Percentiles rank a stretch among this genome's conserved stretches.
These are phyloP conservation scores for Talaromyces sp. DNA, from an alignment of 2,329 filamentous ascomycete genomes.

Conservation along the genomic window DNA sequence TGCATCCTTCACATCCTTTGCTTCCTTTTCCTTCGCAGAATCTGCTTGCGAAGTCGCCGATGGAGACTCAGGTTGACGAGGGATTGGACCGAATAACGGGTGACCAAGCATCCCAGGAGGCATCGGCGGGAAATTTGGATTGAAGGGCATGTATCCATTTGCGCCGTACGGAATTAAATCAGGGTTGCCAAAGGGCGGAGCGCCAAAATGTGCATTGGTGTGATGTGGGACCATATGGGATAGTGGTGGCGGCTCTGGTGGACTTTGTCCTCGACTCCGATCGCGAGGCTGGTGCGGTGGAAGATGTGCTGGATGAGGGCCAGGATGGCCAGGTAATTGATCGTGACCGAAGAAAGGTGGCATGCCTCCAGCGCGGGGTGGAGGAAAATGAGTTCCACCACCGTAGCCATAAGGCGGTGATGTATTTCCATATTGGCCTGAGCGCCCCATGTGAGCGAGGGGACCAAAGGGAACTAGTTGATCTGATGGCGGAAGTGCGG, in stretches of 20 bases:
- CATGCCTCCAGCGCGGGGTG: slow-evolving; percentile 28
- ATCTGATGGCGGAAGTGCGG: slow-evolving; percentile 32
- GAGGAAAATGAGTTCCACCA: slow-evolving; percentile 29
- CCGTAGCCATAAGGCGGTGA: slow-evolving; percentile 32
- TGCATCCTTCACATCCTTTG: slow-evolving; percentile 18
- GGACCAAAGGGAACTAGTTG: slow-evolving; percentile 35
- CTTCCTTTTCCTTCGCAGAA: slow-evolving; percentile 48
- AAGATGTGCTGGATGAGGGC: slow-evolving; percentile 29
- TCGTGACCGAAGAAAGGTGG: slow-evolving; percentile 33
- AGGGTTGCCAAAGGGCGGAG: slow-evolving; percentile 33
- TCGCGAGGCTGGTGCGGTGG: slow-evolving; percentile 24
- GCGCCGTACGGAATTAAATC: slow-evolving; percentile 42
- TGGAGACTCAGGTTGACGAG: slow-evolving; percentile 26
- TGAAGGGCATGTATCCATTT: slow-evolving; percentile 36
- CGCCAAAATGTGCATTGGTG: slow-evolving; percentile 32
- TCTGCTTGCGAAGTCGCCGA: slow-evolving; percentile 42
- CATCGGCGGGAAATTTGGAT: slow-evolving; percentile 35
- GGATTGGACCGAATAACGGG: slow-evolving; percentile 38
- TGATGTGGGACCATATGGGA: slow-evolving; percentile 30
- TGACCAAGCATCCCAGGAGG: slow-evolving; percentile 37
- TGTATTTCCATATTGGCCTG: slow-evolving; percentile 29
- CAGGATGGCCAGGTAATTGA: slow-evolving; percentile 28
- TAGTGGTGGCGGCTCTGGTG: slow-evolving; percentile 30
- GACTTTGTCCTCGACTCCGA: slow-evolving; percentile 34
- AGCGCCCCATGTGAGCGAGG: slow-evolving; percentile 27